Evolutionary conservation across 768 basidiomycete species (phyloP).

Genomic region (Pleurotus djamor): DNA sequence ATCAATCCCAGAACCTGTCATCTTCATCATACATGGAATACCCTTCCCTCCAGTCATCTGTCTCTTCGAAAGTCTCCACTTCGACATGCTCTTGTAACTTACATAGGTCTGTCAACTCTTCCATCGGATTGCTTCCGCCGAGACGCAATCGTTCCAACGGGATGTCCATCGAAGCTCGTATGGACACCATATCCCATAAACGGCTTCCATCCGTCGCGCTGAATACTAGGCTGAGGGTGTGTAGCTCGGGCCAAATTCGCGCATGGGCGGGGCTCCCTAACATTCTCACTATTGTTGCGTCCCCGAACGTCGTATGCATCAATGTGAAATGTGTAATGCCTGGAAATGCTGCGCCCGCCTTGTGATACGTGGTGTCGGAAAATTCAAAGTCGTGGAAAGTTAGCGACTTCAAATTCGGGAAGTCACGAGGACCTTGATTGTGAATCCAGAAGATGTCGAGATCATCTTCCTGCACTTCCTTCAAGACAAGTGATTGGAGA

Average conservation of each 20-base stretch:
- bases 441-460: conserved; percentile 32
- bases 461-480: conserved; percentile 38
- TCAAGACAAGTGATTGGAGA: conserved; percentile 38
- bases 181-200: conserved; percentile 21
- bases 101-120: conserved; percentile 7
- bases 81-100: conserved; percentile 14
- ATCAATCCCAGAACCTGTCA: conserved; percentile 17
- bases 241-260: conserved; percentile 29
- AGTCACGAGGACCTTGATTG: conserved; percentile 16
- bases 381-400: conserved; percentile 41
- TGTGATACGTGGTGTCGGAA: conserved; percentile 23
- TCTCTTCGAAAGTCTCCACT: conserved; percentile 20
- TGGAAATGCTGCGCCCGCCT: conserved; percentile 29
- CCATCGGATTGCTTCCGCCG: conserved; percentile 18
- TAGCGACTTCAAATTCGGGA: conserved; percentile 32
- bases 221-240: conserved; percentile 26
- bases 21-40: conserved; percentile 27
- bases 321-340: conserved; percentile 28
- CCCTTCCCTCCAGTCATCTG: conserved; percentile 28
- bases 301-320: conserved; percentile 16
- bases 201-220: conserved; percentile 21
- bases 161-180: conserved; percentile 18
- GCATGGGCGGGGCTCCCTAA: conserved; percentile 12
- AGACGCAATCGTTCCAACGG: conserved; percentile 28
- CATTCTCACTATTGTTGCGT: conserved; percentile 24